A percentile compares a stretch with the other conserved stretches of the same genome.
These are phyloP conservation scores for Malassezia nana DNA, from an alignment of 1,284 basidiomycete genomes.

Conservation along the genomic window DNA sequence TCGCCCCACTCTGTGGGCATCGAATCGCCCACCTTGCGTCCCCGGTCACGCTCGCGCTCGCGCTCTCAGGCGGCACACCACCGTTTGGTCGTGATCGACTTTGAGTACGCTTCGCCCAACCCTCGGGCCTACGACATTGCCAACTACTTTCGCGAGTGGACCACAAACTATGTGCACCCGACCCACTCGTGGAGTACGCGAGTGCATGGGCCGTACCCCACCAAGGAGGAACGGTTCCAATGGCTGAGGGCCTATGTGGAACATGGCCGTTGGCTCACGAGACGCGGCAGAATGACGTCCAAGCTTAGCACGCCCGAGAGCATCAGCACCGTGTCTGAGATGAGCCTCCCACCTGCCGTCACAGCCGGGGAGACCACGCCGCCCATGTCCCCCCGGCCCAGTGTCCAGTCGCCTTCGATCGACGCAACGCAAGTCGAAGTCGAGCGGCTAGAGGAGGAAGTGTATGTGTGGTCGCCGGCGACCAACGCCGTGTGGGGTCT, in stretches of 20 bases:
- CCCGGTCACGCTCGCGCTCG: slow-evolving; percentile 11
- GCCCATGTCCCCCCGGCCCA: slow-evolving; percentile 16
- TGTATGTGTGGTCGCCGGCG: slow-evolving; percentile 37
- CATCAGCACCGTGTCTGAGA: slow-evolving; percentile 20
- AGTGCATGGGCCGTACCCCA: slow-evolving; percentile 36
- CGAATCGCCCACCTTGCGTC: background rate
- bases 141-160: slow-evolving; percentile 46
- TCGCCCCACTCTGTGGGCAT: background rate
- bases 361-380: background rate
- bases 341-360: slow-evolving; percentile 24
- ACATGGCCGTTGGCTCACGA: slow-evolving; percentile 30
- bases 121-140: slow-evolving; percentile 43
- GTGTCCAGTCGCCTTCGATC: slow-evolving; percentile 10
- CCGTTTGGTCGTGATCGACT: slow-evolving; percentile 44
- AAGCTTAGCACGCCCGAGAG: slow-evolving; percentile 19
- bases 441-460: slow-evolving; percentile 40
- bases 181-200: slow-evolving; percentile 33
- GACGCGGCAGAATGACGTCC: slow-evolving; percentile 5
- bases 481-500: slow-evolving; percentile 43
- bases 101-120: slow-evolving; percentile 41
- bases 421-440: slow-evolving; percentile 34
- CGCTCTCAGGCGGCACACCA: slow-evolving; percentile 27
- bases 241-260: slow-evolving; percentile 46
- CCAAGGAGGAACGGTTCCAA: slow-evolving; percentile 27
- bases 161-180: slow-evolving; percentile 37